A percentile compares a stretch with the other conserved stretches of the same genome.
These are phyloP conservation scores for Colletotrichum orbiculare DNA, from an alignment of 2,329 filamentous ascomycete species.

Conservation along the genomic window DNA sequence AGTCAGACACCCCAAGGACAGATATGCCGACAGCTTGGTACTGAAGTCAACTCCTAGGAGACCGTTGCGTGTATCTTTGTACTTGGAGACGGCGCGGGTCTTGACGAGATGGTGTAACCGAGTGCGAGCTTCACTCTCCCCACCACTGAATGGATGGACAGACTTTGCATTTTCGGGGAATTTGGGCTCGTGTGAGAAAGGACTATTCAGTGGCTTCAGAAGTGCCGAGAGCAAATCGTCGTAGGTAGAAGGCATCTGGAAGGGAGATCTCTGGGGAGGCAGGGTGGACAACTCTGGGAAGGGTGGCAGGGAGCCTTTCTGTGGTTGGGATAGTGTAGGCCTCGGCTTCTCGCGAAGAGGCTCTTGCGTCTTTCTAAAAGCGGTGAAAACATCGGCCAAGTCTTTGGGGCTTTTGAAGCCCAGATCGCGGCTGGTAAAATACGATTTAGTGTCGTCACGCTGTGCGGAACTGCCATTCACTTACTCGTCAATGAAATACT, in stretches of 20 bases:
- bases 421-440: conserved; percentile 69
- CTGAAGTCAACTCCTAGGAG: conserved; percentile 77
- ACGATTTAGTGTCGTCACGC: conserved; percentile 37
- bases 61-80: conserved; percentile 78
- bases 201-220: conserved; percentile 65
- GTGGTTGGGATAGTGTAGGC: conserved; percentile 63
- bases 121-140: conserved; percentile 69
- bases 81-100: conserved; percentile 69
- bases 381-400: conserved; percentile 80
- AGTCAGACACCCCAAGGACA: conserved; percentile 78
- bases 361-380: conserved; percentile 78
- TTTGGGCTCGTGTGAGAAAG: conserved; percentile 61
- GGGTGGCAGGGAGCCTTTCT: conserved; percentile 63
- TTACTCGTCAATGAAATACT: conserved; percentile 84
- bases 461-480: conserved; percentile 45
- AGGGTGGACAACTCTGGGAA: conserved; percentile 62
- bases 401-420: conserved; percentile 67
- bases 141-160: conserved; percentile 75
- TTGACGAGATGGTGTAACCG: conserved; percentile 71
- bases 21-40: conserved; percentile 80
- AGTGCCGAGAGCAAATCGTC: conserved; percentile 66
- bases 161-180: conserved; percentile 65
- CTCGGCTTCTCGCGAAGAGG: conserved; percentile 75
- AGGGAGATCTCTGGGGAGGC: conserved; percentile 70
- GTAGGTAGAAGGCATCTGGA: conserved; percentile 68